Evolutionary conservation across 1,139 yeast species (phyloP), one percentile per base, ranked within the genome.

Genomic region (Candida sojae): DNA sequence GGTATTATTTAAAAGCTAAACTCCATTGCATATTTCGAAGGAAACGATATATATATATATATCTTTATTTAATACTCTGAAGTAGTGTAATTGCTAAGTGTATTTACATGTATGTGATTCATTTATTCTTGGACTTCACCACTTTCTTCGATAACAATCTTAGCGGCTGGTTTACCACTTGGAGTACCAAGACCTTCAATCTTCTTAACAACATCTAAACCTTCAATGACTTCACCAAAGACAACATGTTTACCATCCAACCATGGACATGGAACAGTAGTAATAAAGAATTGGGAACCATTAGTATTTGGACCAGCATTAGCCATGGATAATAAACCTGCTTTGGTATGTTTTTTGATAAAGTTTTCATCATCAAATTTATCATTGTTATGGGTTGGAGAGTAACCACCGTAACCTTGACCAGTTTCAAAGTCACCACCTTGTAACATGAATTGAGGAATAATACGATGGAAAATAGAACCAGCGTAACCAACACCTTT

Each of bases 401-500:
- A 69, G 54, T 61, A 67, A 37, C 77, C 77, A 44, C 77, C 77
- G 56, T 64, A 67, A 26, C 77, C 77, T 58, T 63, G 63, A 43
- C 74, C 75, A 49, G 70, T 68, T 53, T 68, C 71, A 50, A 68
- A 68, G 58, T 71, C 77, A 52, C 77, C 77, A 55, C 76, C 77
- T 58, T 71, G 77, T 57, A 71, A 64, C 76, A 71, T 71, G 57
- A 71, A 71, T 56, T 61, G 58, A n/a, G 76, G 76, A 46, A 71
- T 71, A 28, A 71, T 68, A 57, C 77, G 60, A 64, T 71, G 77
- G 69, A 71, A 70, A 39, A 83, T 78, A 5, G 41, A 38, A 9
- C 41, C 39, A 7, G 10, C n/a, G 33, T 38, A 38, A 25, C 97
- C 97, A 71, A 80, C 89, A 52, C 97, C 97, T 80, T 90, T 86